Evolutionary conservation across 352 stramenopile genomes (phyloP), one percentile per base, ranked within the genome.

Genomic region (Phytophthora crassamura): DNA sequence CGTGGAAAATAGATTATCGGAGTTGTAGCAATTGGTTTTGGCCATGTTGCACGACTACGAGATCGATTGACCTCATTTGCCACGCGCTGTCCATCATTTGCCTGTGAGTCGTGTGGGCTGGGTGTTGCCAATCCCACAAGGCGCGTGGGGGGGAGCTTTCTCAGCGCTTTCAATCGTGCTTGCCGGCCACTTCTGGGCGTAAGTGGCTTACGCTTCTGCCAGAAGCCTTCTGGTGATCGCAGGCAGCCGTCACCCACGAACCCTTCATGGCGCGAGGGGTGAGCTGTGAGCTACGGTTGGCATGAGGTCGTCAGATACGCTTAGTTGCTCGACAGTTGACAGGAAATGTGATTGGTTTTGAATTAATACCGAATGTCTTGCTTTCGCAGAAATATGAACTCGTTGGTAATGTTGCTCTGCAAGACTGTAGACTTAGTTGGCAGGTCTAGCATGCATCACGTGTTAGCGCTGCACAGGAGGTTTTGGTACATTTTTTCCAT

Each of bases 161-260:
- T 36, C 58, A 41, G 12, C 38, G 36, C 22, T 25, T 25, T 25
- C 22, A 25, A 25, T 25, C 22, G 25, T 28, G n/a, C 20, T 42
- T 48, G 43, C 12, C 9, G 34, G 18, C 25, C 42, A 28, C 15
- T 35, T 63, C 22, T 11, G 18, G 7, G n/a, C 34, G 43, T 64
- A 41, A 51, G 47, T 59, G 52, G 59, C 47, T 10, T 53, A 22
- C 33, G n/a, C 35, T 60, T 61, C n/a, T n/a, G n/a, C n/a, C n/a
- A n/a, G n/a, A n/a, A n/a, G n/a, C n/a, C n/a, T n/a, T n/a, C 54
- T 67, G 49, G 28, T 48, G 47, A 59, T 66, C 48, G 39, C 35
- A 47, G 14, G 14, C 14, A 41, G 46, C 36, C 15, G 50, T 25
- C 22, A 58, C 47, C 36, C 50, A 32, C 12, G 16, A 47, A 47